Conservation (phyloP, 148 eudicot genomes). For the Rhododendron kiyosumense region DNA sequence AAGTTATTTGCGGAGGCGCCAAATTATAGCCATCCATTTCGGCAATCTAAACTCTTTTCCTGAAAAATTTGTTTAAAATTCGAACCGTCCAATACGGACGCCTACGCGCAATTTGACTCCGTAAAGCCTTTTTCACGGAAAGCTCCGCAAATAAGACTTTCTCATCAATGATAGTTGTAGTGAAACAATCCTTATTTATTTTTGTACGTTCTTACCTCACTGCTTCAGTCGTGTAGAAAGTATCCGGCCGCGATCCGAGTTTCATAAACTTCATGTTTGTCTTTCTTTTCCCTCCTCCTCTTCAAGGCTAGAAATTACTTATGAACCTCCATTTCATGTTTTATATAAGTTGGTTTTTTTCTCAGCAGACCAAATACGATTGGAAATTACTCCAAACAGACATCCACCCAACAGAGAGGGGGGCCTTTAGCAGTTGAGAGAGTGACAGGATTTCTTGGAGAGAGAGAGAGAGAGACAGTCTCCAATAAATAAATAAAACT, state of each 20-base stretch:
- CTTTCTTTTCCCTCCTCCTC: background rate
- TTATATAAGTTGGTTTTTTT: background rate
- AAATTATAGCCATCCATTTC: too few species aligned
- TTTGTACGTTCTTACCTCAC: slow-evolving; percentile 48
- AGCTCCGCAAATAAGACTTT: too few species aligned
- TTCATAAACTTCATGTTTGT: slow-evolving; percentile 93
- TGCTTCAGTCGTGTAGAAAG: slow-evolving; percentile 73
- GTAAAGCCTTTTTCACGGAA: too few species aligned
- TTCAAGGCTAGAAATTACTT: background rate
- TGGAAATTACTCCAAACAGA: background rate
- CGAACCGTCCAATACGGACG: too few species aligned
- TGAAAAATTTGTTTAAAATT: too few species aligned
- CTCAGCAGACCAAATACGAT: background rate
- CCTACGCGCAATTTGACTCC: too few species aligned
- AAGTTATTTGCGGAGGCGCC: too few species aligned
- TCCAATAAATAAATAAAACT: background rate
- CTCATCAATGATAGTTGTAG: too few species aligned
- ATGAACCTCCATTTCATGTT: slow-evolving; percentile 1
- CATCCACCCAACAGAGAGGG: background rate
- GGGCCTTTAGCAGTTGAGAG: background rate
- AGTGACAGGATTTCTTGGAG: slow-evolving; percentile 1
- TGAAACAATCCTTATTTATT: background rate
- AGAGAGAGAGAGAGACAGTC: background rate
- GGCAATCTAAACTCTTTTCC: too few species aligned
- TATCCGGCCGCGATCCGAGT: slow-evolving; percentile 88